Evolutionary conservation across 208 protist species (phyloP).

Genomic region (Trypanosoma congolense): DNA sequence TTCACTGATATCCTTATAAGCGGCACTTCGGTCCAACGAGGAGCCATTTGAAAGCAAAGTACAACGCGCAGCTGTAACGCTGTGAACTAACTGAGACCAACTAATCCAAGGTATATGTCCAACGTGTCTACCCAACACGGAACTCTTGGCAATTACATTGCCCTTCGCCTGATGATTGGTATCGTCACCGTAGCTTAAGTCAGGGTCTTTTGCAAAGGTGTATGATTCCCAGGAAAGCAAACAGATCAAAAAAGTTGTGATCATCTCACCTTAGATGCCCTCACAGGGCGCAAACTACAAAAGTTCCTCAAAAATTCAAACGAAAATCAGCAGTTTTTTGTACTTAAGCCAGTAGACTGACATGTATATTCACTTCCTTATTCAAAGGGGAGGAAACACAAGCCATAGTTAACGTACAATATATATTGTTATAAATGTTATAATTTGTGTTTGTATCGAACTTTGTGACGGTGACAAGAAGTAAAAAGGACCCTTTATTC

Average conservation of each 20-base stretch:
- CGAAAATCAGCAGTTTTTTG: too few species aligned
- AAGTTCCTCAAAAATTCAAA: too few species aligned
- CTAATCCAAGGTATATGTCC: conserved; percentile 15
- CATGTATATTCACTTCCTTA: too few species aligned
- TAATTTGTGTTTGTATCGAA: too few species aligned
- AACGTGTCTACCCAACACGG: conserved; percentile 2
- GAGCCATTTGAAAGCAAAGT: conserved; percentile 5
- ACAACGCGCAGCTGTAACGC: conserved; percentile 8
- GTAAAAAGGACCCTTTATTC: too few species aligned
- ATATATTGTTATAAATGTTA: too few species aligned
- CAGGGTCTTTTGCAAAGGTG: background rate
- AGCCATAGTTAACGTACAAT: too few species aligned
- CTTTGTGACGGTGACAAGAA: too few species aligned
- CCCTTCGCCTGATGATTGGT: background rate
- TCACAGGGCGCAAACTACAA: background rate
- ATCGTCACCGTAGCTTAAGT: background rate
- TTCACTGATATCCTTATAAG: background rate
- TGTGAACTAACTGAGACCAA: conserved; percentile 16
- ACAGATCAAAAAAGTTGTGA: background rate
- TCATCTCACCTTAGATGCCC: background rate
- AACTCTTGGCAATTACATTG: background rate
- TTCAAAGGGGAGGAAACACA: too few species aligned
- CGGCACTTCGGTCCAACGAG: background rate
- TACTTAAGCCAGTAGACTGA: too few species aligned
- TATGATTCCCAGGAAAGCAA: background rate